Evolutionary conservation across 768 basidiomycete genomes (phyloP).

Genomic region (Galerina marginata): DNA sequence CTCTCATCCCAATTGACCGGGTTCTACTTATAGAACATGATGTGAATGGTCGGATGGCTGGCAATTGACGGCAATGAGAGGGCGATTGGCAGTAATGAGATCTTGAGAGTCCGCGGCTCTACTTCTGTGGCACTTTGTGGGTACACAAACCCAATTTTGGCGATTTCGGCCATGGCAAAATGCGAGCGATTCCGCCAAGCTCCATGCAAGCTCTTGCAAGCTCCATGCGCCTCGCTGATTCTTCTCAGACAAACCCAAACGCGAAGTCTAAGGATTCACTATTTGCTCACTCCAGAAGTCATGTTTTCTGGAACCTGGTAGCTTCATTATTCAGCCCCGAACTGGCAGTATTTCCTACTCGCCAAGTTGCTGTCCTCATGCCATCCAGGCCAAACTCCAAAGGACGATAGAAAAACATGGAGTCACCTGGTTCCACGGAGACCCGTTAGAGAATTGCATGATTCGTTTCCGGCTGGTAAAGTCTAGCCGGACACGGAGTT

Average conservation of each 20-base stretch:
- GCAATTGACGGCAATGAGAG: constrained; percentile 1
- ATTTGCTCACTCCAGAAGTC: too few relatives aligned
- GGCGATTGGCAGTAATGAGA: constrained; percentile 17
- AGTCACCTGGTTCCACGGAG: neutral
- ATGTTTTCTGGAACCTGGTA: too few relatives aligned
- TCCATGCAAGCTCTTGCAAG: constrained; percentile 14
- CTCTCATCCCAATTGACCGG: constrained; percentile 25
- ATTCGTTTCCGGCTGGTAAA: too few relatives aligned
- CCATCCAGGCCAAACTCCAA: neutral
- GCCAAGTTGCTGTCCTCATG: neutral
- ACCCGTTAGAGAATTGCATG: neutral
- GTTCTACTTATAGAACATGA: constrained; percentile 26
- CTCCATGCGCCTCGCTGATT: constrained; percentile 8
- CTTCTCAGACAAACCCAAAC: too few relatives aligned
- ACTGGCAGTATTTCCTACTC: neutral
- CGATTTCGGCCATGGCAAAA: constrained; percentile 6
- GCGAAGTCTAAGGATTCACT: too few relatives aligned
- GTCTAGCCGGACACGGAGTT: too few relatives aligned
- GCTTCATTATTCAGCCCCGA: neutral
- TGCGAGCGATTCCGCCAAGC: neutral
- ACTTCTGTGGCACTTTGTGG: constrained; percentile 14
- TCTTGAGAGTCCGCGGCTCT: neutral
- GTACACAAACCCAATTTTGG: constrained; percentile 15
- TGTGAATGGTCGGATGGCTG: constrained; percentile 2
- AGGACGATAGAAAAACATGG: neutral